Evolutionary conservation across 768 basidiomycete genomes (phyloP), one percentile per base, ranked within the genome.

Genomic region (Xerocomus spinulosus): DNA sequence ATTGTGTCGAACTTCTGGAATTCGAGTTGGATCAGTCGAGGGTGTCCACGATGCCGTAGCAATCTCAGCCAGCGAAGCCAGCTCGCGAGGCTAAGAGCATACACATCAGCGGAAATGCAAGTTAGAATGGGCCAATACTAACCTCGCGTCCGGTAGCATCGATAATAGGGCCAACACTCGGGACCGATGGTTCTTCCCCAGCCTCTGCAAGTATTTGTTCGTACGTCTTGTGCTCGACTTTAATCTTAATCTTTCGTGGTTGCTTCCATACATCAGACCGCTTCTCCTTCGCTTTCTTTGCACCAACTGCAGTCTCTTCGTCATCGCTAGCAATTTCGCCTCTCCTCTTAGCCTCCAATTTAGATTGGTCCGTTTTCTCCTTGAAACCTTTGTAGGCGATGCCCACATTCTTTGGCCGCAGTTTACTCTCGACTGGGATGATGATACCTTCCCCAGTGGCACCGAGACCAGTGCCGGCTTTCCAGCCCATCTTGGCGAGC

Each of bases 1-100:
- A 64, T 98, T 99, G 64, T 99, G 94, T 21, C 95, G 81, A n/a
- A 99, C 81, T 73, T 99, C 96, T 0, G 96, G 96, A 52, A 98
- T 83, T 46, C 90, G 85, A 40, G 83, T 90, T 6, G 85, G 77
- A 57, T 99, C 95, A 13, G 82, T 81, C 0, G 92, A 83, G 1
- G 92, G 91, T 9, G 87, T 84, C 92, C 93, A 96, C 3, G 80
- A 81, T 50, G 77, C 85, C 56, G 77, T 66, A 17, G 83, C 81
- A 26, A 93, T 70, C 34, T 92, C 85, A 12, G 92, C 81, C 40
- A 98, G 64, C 2, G 92, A 93, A 4, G 86, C 76, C 20, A 95
- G 83, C 71, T 97, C 92, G 26, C 86, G 78, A n/a, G 85, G 84
- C 88, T 94, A 42, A 38, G 57, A 4, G 46, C 43, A 53, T 42